Base-by-base conservation (phyloP, 352 stramenopile genomes). In the Globisporangium polare region DNA sequence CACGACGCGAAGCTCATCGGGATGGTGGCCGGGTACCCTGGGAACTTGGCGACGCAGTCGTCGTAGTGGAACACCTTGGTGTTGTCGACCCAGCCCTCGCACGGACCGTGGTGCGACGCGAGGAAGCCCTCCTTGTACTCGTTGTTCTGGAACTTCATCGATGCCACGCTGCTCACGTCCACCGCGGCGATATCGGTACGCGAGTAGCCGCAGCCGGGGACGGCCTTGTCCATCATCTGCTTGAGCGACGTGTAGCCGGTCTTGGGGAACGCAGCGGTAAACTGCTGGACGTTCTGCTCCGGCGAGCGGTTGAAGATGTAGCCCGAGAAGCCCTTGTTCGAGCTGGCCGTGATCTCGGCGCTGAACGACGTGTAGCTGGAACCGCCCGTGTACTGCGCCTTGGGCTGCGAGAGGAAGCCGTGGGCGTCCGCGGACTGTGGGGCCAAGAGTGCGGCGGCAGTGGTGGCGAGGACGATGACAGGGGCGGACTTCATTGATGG, bases 91-190 rank as follows among this genome's bases (percentile, higher is more conserved):
- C 70, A 86, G 41, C 56, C 55, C 53, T 88, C 78, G 20, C 75
- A 88, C 1, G 74, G 74, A 5, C 78, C 74, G 43, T 72, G 67
- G 58, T 82, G 75, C 17, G 73, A 78, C 12, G 65, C 64, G 45
- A 74, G 63, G 50, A 83, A 83, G 13, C 74, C 76, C 51, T 58
- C 61, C 17, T 70, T 35, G 17, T 74, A 62, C 43, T 79, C 53
- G 58, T 80, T 71, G 47, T 86, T 80, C 65, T 81, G 72, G 69
- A 70, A 86, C 58, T 59, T 74, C 53, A 84, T 75, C 8, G 54
- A 65, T 37, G 51, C 72, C 20, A 75, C 26, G 22, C 29, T 46
- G 37, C 59, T 77, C 47, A 84, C 75, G 24, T 84, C 66, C n/a
- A n/a, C n/a, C n/a, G n/a, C n/a, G n/a, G n/a, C n/a, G n/a, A n/a